Evolutionary conservation across 176 grass and related monocot species (phyloP).

Genomic region (Areca catechu): DNA sequence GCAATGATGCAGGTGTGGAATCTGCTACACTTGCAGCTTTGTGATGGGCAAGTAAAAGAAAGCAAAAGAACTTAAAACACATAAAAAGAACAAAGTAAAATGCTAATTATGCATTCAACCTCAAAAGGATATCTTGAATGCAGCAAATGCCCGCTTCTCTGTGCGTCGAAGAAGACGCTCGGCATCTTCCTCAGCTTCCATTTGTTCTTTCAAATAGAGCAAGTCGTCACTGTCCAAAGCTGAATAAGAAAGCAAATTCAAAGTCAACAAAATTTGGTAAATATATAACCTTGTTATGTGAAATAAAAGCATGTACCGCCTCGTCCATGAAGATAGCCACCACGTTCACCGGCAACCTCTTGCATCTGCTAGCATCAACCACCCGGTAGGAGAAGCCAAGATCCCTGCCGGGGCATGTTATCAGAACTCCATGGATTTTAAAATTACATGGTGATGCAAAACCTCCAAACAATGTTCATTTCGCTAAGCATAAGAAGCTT

Average conservation of each 20-base stretch:
- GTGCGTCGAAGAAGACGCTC: conserved; percentile 82
- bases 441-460: too few relatives aligned
- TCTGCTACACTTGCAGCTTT: conserved; percentile 85
- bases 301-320: conserved; percentile 64
- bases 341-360: conserved; percentile 98
- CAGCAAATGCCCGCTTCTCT: conserved; percentile 93
- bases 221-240: conserved; percentile 98
- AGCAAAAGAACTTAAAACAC: not conserved
- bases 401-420: conserved; percentile 99
- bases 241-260: conserved; percentile 24
- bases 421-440: conserved; percentile 36
- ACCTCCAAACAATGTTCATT: too few relatives aligned
- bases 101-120: not conserved
- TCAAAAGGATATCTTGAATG: conserved; percentile 96
- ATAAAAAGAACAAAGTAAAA: conserved; percentile 2
- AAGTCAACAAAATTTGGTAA: conserved; percentile 14
- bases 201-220: conserved; percentile 96
- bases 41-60: conserved; percentile 51
- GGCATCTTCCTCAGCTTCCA: conserved; percentile 98
- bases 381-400: conserved; percentile 54
- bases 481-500: too few relatives aligned
- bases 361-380: conserved; percentile 82
- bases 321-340: conserved; percentile 92
- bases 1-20: conserved; percentile 49
- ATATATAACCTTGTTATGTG: not conserved